These are phyloP conservation scores for Cyberlindnera xylosilytica DNA, from an alignment of 805 yeast genomes.

Conservation along the genomic window DNA sequence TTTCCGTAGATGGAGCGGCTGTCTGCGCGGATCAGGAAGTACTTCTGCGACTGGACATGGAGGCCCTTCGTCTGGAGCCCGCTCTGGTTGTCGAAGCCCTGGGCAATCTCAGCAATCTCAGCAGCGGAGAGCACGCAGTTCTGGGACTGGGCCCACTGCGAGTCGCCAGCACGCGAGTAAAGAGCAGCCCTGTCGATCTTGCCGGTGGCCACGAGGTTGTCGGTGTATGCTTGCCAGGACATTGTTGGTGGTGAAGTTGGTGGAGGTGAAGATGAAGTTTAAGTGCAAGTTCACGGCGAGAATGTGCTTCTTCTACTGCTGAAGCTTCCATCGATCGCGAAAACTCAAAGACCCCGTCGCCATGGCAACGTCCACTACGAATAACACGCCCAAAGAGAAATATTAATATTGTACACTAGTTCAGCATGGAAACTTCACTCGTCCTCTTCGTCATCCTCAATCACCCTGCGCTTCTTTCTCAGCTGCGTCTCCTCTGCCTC, in stretches of 20 bases:
- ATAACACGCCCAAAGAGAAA: too few species aligned
- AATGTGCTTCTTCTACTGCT: too few species aligned
- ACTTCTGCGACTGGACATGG: conserved; percentile 81
- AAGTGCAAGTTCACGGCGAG: too few species aligned
- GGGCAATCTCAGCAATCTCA: conserved; percentile 72
- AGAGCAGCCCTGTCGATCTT: conserved; percentile 91
- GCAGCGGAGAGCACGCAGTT: conserved; percentile 58
- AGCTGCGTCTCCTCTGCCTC: conserved; percentile 22
- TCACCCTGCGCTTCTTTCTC: conserved; percentile 45
- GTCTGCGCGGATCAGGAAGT: conserved; percentile 85
- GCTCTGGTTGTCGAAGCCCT: conserved; percentile 78
- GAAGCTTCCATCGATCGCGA: too few species aligned
- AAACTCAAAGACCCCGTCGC: too few species aligned
- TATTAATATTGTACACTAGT: background rate
- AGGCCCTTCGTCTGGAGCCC: conserved; percentile 82
- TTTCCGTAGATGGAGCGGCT: conserved; percentile 93
- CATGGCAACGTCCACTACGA: too few species aligned
- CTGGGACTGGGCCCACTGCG: conserved; percentile 87
- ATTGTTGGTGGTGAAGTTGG: conserved; percentile 24
- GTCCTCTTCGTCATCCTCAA: conserved; percentile 56
- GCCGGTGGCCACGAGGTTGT: conserved; percentile 82
- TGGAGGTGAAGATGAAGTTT: too few species aligned
- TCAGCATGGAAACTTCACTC: conserved; percentile 7
- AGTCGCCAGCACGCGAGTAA: conserved; percentile 91
- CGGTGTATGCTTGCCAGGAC: conserved; percentile 86